A percentile compares a stretch with the other conserved stretches of the same genome.
Conservation (phyloP, 805 yeast species). For the Ogataea siamensis region DNA sequence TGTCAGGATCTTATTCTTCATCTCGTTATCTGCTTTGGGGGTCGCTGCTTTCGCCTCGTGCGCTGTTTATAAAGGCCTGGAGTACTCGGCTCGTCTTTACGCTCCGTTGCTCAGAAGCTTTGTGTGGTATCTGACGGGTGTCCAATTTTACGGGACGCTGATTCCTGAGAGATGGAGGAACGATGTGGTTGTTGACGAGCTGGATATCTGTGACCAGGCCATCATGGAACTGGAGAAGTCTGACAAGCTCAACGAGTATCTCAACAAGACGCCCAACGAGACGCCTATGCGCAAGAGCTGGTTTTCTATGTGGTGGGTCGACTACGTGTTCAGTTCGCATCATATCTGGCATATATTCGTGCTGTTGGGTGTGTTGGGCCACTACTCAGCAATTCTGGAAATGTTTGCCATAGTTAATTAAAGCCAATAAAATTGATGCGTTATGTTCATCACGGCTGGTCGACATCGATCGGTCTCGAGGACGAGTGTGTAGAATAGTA, state of each 20-base stretch:
- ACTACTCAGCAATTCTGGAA: conserved; percentile 72
- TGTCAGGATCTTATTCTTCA: conserved; percentile 74
- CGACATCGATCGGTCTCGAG: conserved; percentile 27
- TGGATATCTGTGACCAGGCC: conserved; percentile 34
- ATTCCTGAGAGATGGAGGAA: conserved; percentile 87
- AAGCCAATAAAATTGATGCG: conserved; percentile 2
- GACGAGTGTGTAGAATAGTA: conserved; percentile 32
- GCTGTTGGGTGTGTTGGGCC: conserved; percentile 84
- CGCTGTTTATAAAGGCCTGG: conserved; percentile 53
- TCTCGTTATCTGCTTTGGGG: conserved; percentile 76
- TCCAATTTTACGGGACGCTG: conserved; percentile 79
- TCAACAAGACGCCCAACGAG: conserved; percentile 40
- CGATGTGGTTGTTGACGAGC: conserved; percentile 57
- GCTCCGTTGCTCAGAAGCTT: conserved; percentile 71
- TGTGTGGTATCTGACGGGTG: conserved; percentile 76
- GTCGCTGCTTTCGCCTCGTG: conserved; percentile 59
- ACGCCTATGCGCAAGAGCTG: conserved; percentile 38
- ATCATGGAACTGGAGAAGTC: conserved; percentile 30
- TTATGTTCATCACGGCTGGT: conserved; percentile 4
- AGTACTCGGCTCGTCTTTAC: conserved; percentile 52
- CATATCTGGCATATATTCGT: conserved; percentile 94
- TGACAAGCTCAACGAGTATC: conserved; percentile 36
- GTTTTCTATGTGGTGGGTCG: conserved; percentile 79
- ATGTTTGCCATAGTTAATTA: conserved; percentile 45
- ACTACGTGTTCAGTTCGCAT: conserved; percentile 73